A percentile compares a stretch with the other conserved stretches of the same genome.
These are phyloP conservation scores for Obba rivulosa DNA, from an alignment of 768 basidiomycete genomes.

Conservation along the genomic window DNA sequence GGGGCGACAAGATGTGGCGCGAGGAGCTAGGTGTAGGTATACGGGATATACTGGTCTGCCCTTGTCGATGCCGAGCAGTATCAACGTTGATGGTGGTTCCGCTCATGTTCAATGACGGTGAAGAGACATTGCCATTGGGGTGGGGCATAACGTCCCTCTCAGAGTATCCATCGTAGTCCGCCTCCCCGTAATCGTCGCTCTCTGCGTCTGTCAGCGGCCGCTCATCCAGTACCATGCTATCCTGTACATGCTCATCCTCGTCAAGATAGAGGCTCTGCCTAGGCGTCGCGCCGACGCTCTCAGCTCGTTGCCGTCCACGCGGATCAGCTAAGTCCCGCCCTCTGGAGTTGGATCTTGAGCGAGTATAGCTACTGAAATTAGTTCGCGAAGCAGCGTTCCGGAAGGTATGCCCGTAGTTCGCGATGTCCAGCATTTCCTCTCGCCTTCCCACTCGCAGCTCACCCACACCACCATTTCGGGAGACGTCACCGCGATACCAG, in stretches of 20 bases:
- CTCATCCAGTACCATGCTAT: conserved; percentile 67
- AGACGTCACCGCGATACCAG: conserved; percentile 86
- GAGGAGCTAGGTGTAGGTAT: conserved; percentile 25
- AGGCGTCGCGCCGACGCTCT: conserved; percentile 49
- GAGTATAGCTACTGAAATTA: conserved; percentile 9
- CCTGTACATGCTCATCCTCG: conserved; percentile 40
- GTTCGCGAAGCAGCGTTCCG: conserved; percentile 20
- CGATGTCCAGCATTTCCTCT: conserved; percentile 84
- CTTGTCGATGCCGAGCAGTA: conserved; percentile 16
- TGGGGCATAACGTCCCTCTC: conserved; percentile 9
- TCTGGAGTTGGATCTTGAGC: conserved; percentile 23
- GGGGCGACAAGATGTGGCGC: conserved; percentile 41
- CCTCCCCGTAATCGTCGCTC: conserved; percentile 37
- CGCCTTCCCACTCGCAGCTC: conserved; percentile 70
- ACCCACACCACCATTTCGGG: conserved; percentile 85
- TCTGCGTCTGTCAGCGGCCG: conserved; percentile 63
- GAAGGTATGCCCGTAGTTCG: conserved; percentile 72
- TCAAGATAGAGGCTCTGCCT: conserved; percentile 68
- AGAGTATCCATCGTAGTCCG: conserved; percentile 27
- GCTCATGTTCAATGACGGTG: conserved; percentile 18
- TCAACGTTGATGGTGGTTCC: conserved; percentile 13
- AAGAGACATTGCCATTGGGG: conserved; percentile 15
- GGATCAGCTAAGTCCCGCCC: conserved; percentile 16
- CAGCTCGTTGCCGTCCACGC: conserved; percentile 51
- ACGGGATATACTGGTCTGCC: conserved; percentile 10